Percentiles rank a stretch among this genome's conserved stretches.
These are phyloP conservation scores for Cochlearia excelsa DNA, from an alignment of 345 rosid genomes.

Conservation along the genomic window DNA sequence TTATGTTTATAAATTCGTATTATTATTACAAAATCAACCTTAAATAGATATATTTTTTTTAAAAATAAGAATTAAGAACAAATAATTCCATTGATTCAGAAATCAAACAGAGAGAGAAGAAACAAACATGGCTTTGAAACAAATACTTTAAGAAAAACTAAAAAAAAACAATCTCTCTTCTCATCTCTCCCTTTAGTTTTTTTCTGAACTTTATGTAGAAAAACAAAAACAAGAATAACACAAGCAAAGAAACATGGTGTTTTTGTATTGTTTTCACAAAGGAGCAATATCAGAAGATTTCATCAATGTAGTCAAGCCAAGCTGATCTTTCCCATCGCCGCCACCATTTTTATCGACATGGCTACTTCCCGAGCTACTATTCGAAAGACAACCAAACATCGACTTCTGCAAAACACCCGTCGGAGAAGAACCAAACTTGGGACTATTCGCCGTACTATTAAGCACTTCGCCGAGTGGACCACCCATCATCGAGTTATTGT, in stretches of 20 bases:
- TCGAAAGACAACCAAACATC: conserved; percentile 63
- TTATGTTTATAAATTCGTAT: too few species aligned
- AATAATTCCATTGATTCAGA: conserved; percentile 23
- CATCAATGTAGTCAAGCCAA: conserved; percentile 22
- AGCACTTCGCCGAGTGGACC: conserved; percentile 72
- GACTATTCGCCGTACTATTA: conserved; percentile 44
- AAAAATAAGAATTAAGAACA: background rate
- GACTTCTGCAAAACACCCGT: conserved; percentile 79
- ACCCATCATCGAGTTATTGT: conserved; percentile 50
- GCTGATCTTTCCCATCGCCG: conserved; percentile 33
- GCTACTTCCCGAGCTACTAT: conserved; percentile 85
- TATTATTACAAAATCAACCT: too few species aligned
- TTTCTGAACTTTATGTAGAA: conserved; percentile 32
- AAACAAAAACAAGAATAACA: conserved; percentile 8
- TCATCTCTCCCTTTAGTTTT: conserved; percentile 27
- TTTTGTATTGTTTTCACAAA: conserved; percentile 23
- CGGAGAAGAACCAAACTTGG: conserved; percentile 60
- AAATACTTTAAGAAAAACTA: background rate
- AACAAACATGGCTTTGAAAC: background rate
- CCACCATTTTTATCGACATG: conserved; percentile 35
- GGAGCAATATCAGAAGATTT: conserved; percentile 29
- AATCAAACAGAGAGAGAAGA: conserved; percentile 21
- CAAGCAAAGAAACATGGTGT: conserved; percentile 23
- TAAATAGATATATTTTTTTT: too few species aligned
- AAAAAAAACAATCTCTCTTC: background rate